A percentile compares a stretch with the other conserved stretches of the same genome.
Evolutionary conservation across 805 yeast species (phyloP).

Genomic region (Wickerhamiella alocasiicola): DNA sequence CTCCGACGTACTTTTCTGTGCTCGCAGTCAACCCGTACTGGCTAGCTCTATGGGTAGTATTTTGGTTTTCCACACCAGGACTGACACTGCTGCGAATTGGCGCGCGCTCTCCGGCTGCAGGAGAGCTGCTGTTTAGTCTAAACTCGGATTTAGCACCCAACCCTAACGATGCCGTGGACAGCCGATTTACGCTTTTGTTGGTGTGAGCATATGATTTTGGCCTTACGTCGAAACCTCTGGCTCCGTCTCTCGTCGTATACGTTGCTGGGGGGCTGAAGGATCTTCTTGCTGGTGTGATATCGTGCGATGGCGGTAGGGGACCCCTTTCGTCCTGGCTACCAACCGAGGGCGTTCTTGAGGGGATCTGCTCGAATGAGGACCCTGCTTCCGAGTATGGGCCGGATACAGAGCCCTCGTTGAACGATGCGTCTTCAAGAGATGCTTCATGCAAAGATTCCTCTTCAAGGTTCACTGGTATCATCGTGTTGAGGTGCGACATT

Average conservation of each 20-base stretch:
- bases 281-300: not conserved
- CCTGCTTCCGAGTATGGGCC: too few relatives aligned
- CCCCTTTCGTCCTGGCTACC: not conserved
- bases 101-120: not conserved
- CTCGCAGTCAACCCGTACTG: constrained; percentile 5
- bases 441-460: not conserved
- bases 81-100: not conserved
- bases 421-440: not conserved
- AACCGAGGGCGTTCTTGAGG: not conserved
- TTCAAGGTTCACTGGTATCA: not conserved
- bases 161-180: not conserved
- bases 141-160: not conserved
- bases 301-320: not conserved
- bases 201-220: not conserved
- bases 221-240: constrained; percentile 3
- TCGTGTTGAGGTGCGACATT: not conserved
- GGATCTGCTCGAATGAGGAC: not conserved
- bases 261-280: constrained; percentile 1
- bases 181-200: not conserved
- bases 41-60: not conserved
- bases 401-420: too few relatives aligned
- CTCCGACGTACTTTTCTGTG: constrained; percentile 8
- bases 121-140: not conserved
- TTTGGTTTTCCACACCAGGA: not conserved
- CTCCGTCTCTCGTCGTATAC: constrained; percentile 1